These are phyloP conservation scores for Brachypodium distachyon DNA, from an alignment of 202 grass and related monocot genomes.

Conservation along the genomic window DNA sequence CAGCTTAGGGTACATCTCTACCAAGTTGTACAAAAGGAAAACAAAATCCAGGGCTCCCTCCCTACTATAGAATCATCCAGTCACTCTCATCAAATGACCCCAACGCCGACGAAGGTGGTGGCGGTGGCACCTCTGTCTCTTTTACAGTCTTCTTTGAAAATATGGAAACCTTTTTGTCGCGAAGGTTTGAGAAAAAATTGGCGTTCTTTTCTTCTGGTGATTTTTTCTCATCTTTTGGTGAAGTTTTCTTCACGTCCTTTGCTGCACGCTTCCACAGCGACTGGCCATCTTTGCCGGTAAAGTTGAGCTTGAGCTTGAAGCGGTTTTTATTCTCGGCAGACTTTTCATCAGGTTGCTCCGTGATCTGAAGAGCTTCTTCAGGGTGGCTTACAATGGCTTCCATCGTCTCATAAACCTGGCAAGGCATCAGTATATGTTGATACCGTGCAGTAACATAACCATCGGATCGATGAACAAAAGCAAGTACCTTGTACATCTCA, in stretches of 20 bases:
- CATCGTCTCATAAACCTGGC: constrained; percentile 85
- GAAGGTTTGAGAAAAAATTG: constrained; percentile 54
- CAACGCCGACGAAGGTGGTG: not conserved
- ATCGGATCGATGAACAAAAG: constrained; percentile 6
- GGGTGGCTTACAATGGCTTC: constrained; percentile 79
- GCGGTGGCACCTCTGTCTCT: constrained; percentile 15
- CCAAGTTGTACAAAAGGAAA: constrained; percentile 26
- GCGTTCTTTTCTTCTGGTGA: constrained; percentile 38
- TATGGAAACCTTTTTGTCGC: constrained; percentile 61
- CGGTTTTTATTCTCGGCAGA: constrained; percentile 45
- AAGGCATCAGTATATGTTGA: not conserved
- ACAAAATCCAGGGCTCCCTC: not conserved
- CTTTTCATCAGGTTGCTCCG: constrained; percentile 56
- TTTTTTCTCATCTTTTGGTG: constrained; percentile 44
- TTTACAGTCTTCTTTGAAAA: constrained; percentile 74
- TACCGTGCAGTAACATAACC: not conserved
- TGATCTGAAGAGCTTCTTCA: constrained; percentile 65
- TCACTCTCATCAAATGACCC: constrained; percentile 51
- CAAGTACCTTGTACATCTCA: constrained; percentile 83
- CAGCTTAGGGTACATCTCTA: constrained; percentile 23
- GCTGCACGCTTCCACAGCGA: constrained; percentile 57
- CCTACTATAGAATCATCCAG: constrained; percentile 61
- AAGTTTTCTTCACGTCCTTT: constrained; percentile 59
- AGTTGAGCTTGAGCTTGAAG: constrained; percentile 65
- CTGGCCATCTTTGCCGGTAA: constrained; percentile 69